Base-by-base conservation (phyloP, 495 filamentous ascomycete genomes). In the Tricharina praecox region DNA sequence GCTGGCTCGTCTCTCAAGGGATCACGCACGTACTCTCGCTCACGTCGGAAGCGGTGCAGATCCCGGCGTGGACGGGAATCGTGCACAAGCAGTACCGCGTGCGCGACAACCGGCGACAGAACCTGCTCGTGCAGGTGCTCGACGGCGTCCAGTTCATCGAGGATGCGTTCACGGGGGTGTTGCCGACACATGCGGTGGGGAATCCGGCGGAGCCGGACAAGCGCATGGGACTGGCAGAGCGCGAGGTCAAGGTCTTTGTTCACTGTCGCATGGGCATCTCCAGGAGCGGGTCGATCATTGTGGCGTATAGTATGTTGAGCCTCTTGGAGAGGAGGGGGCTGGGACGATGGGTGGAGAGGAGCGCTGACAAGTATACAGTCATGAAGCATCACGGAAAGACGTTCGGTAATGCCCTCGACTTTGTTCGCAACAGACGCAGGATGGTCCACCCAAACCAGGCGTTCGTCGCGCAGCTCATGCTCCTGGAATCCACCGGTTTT, bases 211-310 rank as follows among this genome's bases (percentile, higher is more conserved):
- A 16, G 2, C 24, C 24, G 2, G 11, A 15, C 3, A 18, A 15
- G n/a, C 11, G 13, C 11, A 3, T 32, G 19, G 2, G 26, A n/a
- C 3, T 25, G 35, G 23, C 13, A 18, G 20, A 32, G 23, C 21
- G 21, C 15, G 15, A 59, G n/a, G 61, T 55, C 0, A 55, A 54
- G 11, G 60, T 56, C 16, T 63, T 63, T 10, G 63, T 66, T 28
- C 60, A 59, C 35, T 61, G 53, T 36, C 64, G 64, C 47, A 61
- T 57, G 4, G 62, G 59, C 0, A 60, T 46, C 13, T 46, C 43
- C 24, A n/a, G 43, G 18, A 33, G 25, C 15, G 43, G 18, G 10
- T 16, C 13, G n/a, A 19, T 46, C 43, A 19, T 46, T 23, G 25
- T 46, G 19, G 43, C 24, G 7, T 46, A 46, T 18, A 11, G 40